A percentile compares a stretch with the other conserved stretches of the same genome.
Conservation (phyloP, 1,284 basidiomycete species). For the Ustilago crameri region DNA sequence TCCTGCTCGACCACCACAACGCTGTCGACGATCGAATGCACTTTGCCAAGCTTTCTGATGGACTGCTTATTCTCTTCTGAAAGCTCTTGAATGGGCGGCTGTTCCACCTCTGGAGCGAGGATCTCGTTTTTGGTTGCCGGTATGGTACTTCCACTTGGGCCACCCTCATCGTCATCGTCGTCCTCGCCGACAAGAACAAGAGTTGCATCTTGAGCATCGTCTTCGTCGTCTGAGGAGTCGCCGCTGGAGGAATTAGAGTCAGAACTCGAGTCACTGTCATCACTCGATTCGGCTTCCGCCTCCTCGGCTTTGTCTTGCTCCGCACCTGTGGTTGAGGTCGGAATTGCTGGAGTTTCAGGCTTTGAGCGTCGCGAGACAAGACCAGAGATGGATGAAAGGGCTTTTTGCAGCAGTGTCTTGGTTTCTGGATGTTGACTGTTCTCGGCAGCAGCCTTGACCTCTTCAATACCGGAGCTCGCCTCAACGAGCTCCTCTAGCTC, state of each 20-base stretch:
- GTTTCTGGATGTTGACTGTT: constrained; percentile 42
- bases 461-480: constrained; percentile 26
- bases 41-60: constrained; percentile 48
- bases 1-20: constrained; percentile 64
- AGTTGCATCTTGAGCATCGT: constrained; percentile 18
- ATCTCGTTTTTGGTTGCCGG: constrained; percentile 63
- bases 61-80: constrained; percentile 37
- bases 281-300: constrained; percentile 4
- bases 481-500: constrained; percentile 27
- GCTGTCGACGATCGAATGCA: constrained; percentile 64
- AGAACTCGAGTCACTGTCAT: constrained; percentile 20
- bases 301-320: constrained; percentile 2
- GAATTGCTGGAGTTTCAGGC: constrained; percentile 2
- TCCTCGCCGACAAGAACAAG: constrained; percentile 15
- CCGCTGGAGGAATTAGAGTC: constrained; percentile 24
- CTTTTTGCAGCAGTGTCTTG: constrained; percentile 36
- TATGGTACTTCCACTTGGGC: constrained; percentile 9
- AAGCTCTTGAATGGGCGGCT: constrained; percentile 36
- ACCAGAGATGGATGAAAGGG: constrained; percentile 34
- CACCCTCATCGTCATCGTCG: constrained; percentile 48
- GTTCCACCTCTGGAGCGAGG: constrained; percentile 41
- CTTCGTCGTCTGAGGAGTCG: constrained; percentile 35
- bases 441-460: constrained; percentile 32
- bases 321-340: constrained; percentile 2
- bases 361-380: constrained; percentile 32